Conservation (phyloP, 768 basidiomycete species). For the Hygrocybe punicea region DNA sequence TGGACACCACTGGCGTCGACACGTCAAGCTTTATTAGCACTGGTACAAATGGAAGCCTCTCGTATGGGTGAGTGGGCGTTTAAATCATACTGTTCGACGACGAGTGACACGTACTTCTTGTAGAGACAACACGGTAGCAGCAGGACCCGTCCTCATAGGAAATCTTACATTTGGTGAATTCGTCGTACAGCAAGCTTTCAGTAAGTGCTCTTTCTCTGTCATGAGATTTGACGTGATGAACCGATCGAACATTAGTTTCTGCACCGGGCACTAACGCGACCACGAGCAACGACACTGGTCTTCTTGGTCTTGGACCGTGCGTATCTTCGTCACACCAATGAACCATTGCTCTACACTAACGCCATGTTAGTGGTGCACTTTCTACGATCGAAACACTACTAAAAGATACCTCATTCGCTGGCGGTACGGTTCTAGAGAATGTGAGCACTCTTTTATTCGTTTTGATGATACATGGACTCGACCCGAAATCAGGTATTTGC, state of each 20-base stretch:
- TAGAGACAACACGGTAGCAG: not conserved
- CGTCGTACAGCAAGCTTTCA: slow-evolving; percentile 1
- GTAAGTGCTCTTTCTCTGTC: not conserved
- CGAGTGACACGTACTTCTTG: not conserved
- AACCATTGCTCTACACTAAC: too few relatives aligned
- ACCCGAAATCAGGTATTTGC: too few relatives aligned
- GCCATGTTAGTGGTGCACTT: too few relatives aligned
- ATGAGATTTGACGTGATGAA: not conserved
- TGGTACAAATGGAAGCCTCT: not conserved
- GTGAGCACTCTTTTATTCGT: too few relatives aligned
- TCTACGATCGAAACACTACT: too few relatives aligned
- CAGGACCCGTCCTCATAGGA: not conserved
- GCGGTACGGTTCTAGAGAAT: too few relatives aligned
- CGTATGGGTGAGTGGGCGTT: not conserved
- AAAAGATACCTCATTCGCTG: too few relatives aligned
- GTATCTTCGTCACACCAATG: not conserved
- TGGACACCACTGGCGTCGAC: slow-evolving; percentile 1
- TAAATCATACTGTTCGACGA: not conserved
- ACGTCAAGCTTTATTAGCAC: not conserved
- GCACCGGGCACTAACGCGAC: slow-evolving; percentile 3
- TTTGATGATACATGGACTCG: too few relatives aligned
- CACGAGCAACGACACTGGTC: slow-evolving; percentile 1
- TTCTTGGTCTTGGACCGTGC: slow-evolving; percentile 5
- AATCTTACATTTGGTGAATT: slow-evolving; percentile 2
- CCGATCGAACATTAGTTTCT: not conserved